Conservation (phyloP, 2,329 filamentous ascomycete genomes). For the Penicillium crustosum region DNA sequence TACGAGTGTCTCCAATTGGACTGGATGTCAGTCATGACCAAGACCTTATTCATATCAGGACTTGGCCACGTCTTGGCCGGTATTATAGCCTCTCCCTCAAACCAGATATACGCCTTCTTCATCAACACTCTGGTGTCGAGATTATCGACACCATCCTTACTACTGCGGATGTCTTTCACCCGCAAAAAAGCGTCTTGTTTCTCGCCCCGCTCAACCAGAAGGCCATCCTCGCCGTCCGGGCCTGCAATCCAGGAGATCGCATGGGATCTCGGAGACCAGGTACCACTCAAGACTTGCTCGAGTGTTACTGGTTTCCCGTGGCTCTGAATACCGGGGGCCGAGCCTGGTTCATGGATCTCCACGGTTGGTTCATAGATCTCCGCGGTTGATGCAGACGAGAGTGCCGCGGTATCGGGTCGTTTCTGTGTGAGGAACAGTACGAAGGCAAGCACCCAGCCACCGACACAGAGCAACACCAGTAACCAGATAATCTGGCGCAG, state of each 20-base stretch:
- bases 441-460: constrained; percentile 48
- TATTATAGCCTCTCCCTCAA: constrained; percentile 55
- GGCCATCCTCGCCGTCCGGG: constrained; percentile 64
- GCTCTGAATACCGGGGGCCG: constrained; percentile 33
- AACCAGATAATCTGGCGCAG: constrained; percentile 42
- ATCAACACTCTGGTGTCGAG: constrained; percentile 70
- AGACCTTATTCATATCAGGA: constrained; percentile 78
- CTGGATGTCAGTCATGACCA: constrained; percentile 70
- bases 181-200: constrained; percentile 70
- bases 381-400: constrained; percentile 21
- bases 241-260: constrained; percentile 50
- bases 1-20: constrained; percentile 89
- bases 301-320: constrained; percentile 45
- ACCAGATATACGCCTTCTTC: constrained; percentile 63
- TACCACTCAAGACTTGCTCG: constrained; percentile 41
- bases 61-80: constrained; percentile 71
- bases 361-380: constrained; percentile 29
- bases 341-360: constrained; percentile 31
- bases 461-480: constrained; percentile 42
- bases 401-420: constrained; percentile 33
- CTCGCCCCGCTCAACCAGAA: constrained; percentile 71
- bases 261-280: constrained; percentile 41
- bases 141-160: constrained; percentile 47
- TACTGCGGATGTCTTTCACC: constrained; percentile 77
- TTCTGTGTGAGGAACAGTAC: constrained; percentile 44